Base-by-base conservation (phyloP, 768 basidiomycete genomes). In the Naganishia vaughanmartiniae region DNA sequence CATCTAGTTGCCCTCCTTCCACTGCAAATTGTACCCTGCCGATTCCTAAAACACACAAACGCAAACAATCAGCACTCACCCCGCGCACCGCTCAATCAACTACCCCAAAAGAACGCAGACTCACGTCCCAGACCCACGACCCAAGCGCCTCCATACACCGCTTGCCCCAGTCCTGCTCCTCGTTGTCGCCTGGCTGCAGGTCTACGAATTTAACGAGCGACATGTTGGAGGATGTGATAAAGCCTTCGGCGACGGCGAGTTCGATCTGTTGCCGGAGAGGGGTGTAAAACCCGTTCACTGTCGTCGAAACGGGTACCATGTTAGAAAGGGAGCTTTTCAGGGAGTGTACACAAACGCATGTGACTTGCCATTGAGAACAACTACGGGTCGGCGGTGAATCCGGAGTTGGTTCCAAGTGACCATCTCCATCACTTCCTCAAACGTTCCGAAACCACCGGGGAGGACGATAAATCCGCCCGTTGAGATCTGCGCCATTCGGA, bases 371-470 rank as follows among this genome's bases (percentile, higher is more conserved):
- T 97, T 95, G n/a, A 96, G 77, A 30, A 96, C 82, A 53, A 96
- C 82, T 51, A 96, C 89, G 17, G 94, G 80, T n/a, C 77, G 70
- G 24, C 76, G 74, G 89, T 93, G 76, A 19, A 74, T 73, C 12
- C 73, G 71, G 28, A 77, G 70, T 56, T 97, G 95, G 24, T 90
- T 91, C 95, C 95, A 99, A 0, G 94, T 96, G 17, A 89, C 86
- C 72, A 91, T 93, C 81, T 98, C 95, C 33, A 96, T 81, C 34
- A 89, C 90, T 86, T 97, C 95, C 82, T 99, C 96, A 73, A 92
- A 91, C 0, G 94, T 97, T 12, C 95, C 95, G 77, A 88, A 96
- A 0, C 95, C 95, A 24, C 95, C 95, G 0, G 95, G 94, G 24
- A 99, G 83, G 14, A 88, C 91, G 56, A 97, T 83, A 75, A 99